Conservation (phyloP, 306 rosid species). For the Cyclanthera cordifolia region DNA sequence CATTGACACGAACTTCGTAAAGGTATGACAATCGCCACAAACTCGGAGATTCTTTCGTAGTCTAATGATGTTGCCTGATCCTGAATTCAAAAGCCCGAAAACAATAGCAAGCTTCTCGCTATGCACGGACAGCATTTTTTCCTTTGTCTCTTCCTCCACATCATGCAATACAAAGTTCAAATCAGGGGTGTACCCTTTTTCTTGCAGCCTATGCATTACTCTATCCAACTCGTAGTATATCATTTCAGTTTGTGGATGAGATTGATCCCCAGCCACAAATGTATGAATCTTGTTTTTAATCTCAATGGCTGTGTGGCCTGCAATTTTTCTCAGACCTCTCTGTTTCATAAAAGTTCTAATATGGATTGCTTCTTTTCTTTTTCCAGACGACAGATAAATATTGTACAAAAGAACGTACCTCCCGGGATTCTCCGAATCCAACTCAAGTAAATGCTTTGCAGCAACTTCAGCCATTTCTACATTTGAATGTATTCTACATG, state of each 20-base stretch:
- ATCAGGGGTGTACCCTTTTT: slow-evolving; percentile 28
- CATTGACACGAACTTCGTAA: slow-evolving; percentile 28
- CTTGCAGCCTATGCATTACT: slow-evolving; percentile 22
- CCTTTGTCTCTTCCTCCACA: slow-evolving; percentile 35
- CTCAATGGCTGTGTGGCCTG: slow-evolving; percentile 29
- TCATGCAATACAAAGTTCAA: slow-evolving; percentile 29
- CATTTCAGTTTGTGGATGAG: slow-evolving; percentile 20
- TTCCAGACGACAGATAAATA: slow-evolving; percentile 27
- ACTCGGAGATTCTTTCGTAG: slow-evolving; percentile 33
- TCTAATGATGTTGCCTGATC: slow-evolving; percentile 20
- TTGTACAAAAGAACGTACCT: slow-evolving; percentile 35
- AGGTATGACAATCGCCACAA: slow-evolving; percentile 35
- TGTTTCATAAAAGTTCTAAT: slow-evolving; percentile 28
- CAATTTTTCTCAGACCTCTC: slow-evolving; percentile 30
- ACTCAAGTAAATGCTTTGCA: slow-evolving; percentile 22
- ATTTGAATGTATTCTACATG: slow-evolving; percentile 30
- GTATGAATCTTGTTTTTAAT: slow-evolving; percentile 25
- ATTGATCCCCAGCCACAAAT: slow-evolving; percentile 32
- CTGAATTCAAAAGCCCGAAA: slow-evolving; percentile 23
- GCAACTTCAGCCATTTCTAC: slow-evolving; percentile 35
- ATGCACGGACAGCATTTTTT: slow-evolving; percentile 22
- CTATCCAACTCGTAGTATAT: slow-evolving; percentile 28
- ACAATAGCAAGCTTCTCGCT: slow-evolving; percentile 38
- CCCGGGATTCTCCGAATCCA: slow-evolving; percentile 27
- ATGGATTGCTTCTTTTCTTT: slow-evolving; percentile 21